phyloP scores from a whole-genome alignment of 163 green algal species.

The Scenedesmus sp. region DNA sequence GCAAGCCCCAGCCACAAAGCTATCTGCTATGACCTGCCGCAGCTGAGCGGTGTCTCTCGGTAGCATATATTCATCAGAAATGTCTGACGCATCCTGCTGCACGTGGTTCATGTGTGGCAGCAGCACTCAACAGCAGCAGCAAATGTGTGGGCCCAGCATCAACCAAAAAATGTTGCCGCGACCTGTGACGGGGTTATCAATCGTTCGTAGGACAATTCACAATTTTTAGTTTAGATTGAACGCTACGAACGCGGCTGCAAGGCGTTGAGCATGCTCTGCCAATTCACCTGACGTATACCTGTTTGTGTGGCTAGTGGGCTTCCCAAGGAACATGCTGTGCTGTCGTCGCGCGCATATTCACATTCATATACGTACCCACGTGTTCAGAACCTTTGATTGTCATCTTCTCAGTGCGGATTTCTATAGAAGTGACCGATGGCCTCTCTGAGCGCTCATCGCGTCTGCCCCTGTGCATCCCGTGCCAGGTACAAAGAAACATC shows the following conservation, averaged over 20 bases:
- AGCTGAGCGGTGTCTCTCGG: not conserved
- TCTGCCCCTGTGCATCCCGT: not conserved
- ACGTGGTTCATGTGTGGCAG: not conserved
- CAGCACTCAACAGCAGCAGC: not conserved
- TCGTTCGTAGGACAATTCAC: not conserved
- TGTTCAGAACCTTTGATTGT: too few species aligned
- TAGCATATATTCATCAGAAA: not conserved
- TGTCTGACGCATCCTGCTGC: not conserved
- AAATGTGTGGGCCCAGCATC: not conserved
- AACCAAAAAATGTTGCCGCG: not conserved
- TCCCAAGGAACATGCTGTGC: not conserved
- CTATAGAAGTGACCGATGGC: not conserved
- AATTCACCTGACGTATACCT: not conserved
- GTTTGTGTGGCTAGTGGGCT: conserved; percentile 10
- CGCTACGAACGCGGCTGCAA: not conserved
- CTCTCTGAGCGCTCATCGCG: not conserved
- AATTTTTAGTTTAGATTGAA: too few species aligned
- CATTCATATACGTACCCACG: too few species aligned
- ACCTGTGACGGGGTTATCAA: not conserved
- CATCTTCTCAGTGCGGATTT: too few species aligned
- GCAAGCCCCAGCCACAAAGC: conserved; percentile 5
- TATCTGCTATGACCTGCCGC: not conserved
- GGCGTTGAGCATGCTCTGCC: not conserved
- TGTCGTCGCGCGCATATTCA: not conserved
- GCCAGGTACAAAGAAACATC: not conserved